phyloP scores from a whole-genome alignment of 352 stramenopile genomes.

The Phytophthora aleatoria region DNA sequence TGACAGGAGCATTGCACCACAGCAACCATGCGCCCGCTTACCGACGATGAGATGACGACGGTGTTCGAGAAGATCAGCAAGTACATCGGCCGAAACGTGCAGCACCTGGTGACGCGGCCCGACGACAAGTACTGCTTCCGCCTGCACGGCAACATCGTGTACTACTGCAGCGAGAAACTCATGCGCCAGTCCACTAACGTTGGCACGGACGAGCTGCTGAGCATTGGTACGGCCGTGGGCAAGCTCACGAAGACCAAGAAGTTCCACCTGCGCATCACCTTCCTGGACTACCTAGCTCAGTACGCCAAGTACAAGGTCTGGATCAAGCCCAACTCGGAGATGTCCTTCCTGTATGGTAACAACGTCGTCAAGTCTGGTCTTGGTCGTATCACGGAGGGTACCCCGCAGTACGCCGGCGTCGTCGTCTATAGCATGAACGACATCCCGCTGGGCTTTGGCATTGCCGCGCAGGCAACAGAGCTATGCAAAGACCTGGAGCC shows the following conservation, averaged over 20 bases:
- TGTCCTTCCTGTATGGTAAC: conserved; percentile 99
- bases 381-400: conserved; percentile 97
- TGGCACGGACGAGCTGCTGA: conserved; percentile 93
- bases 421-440: conserved; percentile 99
- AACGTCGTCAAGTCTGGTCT: conserved; percentile 98
- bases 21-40: conserved; percentile 95
- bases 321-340: conserved; percentile 99
- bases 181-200: conserved; percentile 97
- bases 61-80: conserved; percentile 99
- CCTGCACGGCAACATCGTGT: conserved; percentile 97
- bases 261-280: conserved; percentile 98
- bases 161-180: conserved; percentile 97
- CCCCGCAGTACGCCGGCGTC: conserved; percentile 97
- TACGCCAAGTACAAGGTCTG: conserved; percentile 99
- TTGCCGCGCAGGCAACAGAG: conserved; percentile 96
- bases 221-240: conserved; percentile 97
- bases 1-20: conserved; percentile 15
- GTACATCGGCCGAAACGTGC: conserved; percentile 97
- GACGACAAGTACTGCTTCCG: conserved; percentile 98
- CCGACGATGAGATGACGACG: conserved; percentile 95
- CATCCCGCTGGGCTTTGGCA: conserved; percentile 98
- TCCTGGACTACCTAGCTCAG: conserved; percentile 98
- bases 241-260: conserved; percentile 99
- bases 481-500: conserved; percentile 96
- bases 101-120: conserved; percentile 96